These are phyloP conservation scores for Solanum clarkiae DNA, from an alignment of 257 asterid genomes.

Conservation along the genomic window DNA sequence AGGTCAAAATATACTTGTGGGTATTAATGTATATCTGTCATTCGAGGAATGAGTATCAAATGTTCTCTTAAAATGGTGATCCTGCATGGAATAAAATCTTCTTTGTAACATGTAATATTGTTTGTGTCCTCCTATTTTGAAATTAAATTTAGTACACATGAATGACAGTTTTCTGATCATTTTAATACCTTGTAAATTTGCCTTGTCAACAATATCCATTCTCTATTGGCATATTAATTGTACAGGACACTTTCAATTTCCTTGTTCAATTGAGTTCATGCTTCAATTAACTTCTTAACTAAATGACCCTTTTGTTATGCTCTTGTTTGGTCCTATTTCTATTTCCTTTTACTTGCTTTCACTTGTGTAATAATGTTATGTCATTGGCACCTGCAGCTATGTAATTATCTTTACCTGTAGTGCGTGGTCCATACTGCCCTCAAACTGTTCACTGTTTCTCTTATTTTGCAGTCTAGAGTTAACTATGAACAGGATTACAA, in stretches of 20 bases:
- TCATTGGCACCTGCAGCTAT: not conserved
- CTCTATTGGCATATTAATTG: not conserved
- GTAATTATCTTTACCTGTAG: not conserved
- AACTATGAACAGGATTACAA: constrained; percentile 16
- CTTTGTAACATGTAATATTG: not conserved
- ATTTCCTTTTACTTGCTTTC: not conserved
- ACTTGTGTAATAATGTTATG: not conserved
- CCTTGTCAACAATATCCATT: not conserved
- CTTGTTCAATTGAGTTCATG: not conserved
- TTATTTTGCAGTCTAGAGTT: constrained; percentile 34
- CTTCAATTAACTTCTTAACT: not conserved
- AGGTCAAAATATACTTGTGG: not conserved
- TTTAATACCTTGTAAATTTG: not conserved
- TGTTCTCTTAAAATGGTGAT: not conserved
- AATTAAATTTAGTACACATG: not conserved
- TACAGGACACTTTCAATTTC: not conserved
- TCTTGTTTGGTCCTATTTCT: not conserved
- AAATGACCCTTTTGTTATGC: not conserved
- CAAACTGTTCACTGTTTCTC: constrained; percentile 5
- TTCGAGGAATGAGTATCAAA: not conserved
- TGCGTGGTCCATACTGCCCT: not conserved
- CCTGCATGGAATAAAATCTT: not conserved
- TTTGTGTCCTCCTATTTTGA: not conserved
- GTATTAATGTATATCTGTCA: not conserved
- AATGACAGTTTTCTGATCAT: not conserved